Evolutionary conservation across 305 asterid species (phyloP), one percentile per base, ranked within the genome.

Genomic region (Rubia balearica): DNA sequence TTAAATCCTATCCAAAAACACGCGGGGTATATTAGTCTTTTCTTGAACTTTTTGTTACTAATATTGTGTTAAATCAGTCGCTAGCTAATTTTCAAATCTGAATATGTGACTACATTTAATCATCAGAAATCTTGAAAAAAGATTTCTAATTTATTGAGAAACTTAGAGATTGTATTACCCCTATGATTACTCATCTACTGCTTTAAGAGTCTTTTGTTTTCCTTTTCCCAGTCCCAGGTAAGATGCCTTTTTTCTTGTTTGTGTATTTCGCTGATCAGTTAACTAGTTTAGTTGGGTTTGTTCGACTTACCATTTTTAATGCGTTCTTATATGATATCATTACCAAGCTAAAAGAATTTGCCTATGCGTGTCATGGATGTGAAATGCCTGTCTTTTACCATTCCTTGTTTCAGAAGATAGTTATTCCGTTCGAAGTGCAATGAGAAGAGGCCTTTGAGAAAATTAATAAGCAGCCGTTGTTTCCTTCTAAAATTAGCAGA

Each of bases 151-250:
- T 51, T 51, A 51, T 51, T 17, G 22, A 51, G 59, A 51, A 51
- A 51, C 22, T 51, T 21, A 51, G 59, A 51, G 24, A 48, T 48
- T 33, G 36, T 4, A 13, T 48, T 7, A 48, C 17, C n/a, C 22
- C 57, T 5, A 14, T 17, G 57, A 51, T 51, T 51, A 51, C 59
- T 17, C 59, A 51, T 51, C 59, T 51, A 51, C 59, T 51, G 22
- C 16, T 22, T 17, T 51, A 21, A 4, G 13, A 73, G 75, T 71
- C 82, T 59, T 61, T 42, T 46, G 38, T 33, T 65, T 65, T 73
- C 53, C 59, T 43, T 65, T 64, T 41, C 7, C 48, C 6, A 36
- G n/a, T 4, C 45, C 33, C 27, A 46, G 36, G 36, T 33, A 33
- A 33, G 19, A 13, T 24, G 7, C 42, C 12, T 24, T 48, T 68